Percentiles rank a stretch among this genome's conserved stretches.
Conservation (phyloP, 225 moss, liverwort and hornwort species). For the Polytrichum formosum region DNA sequence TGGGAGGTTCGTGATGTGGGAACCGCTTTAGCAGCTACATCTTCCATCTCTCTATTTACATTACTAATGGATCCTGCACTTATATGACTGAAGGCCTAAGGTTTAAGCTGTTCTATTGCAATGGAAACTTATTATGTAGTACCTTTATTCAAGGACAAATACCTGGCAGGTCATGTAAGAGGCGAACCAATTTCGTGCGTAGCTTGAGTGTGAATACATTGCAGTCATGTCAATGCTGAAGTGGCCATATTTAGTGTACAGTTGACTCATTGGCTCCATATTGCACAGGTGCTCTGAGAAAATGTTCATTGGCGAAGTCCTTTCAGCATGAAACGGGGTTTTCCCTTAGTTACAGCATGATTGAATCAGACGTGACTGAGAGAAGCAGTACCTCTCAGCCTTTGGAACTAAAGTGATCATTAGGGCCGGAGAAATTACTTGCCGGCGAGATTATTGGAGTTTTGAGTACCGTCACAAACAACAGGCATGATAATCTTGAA, state of each 20-base stretch:
- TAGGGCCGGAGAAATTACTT: slow-evolving; percentile 10
- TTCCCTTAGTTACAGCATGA: too few relatives aligned
- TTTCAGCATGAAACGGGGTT: not conserved
- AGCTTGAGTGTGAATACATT: too few relatives aligned
- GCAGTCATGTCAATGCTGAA: not conserved
- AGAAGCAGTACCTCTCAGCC: not conserved
- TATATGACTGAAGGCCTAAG: too few relatives aligned
- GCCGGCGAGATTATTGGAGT: slow-evolving; percentile 11
- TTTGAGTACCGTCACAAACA: slow-evolving; percentile 13
- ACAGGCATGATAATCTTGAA: not conserved
- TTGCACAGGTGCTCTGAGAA: not conserved
- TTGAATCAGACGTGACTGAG: not conserved
- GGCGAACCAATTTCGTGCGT: too few relatives aligned
- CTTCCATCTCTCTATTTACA: too few relatives aligned
- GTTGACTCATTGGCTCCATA: not conserved
- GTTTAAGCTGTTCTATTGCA: too few relatives aligned
- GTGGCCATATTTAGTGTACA: not conserved
- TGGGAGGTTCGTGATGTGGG: too few relatives aligned
- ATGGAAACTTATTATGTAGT: too few relatives aligned
- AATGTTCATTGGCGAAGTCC: not conserved
- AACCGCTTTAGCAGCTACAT: too few relatives aligned
- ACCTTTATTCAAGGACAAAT: too few relatives aligned
- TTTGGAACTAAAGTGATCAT: slow-evolving; percentile 15
- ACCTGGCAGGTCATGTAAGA: too few relatives aligned
- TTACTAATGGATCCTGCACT: too few relatives aligned